These are phyloP conservation scores for Conoideocrella luteorostrata DNA, from an alignment of 2,329 filamentous ascomycete species.

Conservation along the genomic window DNA sequence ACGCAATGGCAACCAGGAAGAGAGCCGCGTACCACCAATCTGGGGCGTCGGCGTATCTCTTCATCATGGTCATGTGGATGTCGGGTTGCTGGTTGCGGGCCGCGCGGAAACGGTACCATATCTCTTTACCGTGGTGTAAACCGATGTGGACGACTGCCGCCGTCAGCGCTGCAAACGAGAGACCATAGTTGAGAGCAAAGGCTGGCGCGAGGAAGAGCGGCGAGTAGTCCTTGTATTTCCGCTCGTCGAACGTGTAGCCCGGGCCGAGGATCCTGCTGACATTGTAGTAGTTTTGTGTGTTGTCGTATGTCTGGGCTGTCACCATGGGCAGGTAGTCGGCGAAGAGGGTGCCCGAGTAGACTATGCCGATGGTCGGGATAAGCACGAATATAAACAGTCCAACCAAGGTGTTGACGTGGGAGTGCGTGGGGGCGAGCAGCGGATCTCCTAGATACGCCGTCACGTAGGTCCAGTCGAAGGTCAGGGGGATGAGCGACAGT, in stretches of 20 bases:
- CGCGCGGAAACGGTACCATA: conserved; percentile 37
- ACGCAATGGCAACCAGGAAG: conserved; percentile 24
- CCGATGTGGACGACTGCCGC: conserved; percentile 31
- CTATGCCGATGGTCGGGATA: conserved; percentile 39
- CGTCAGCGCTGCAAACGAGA: conserved; percentile 43
- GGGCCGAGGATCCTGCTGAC: conserved; percentile 43
- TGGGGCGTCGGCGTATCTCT: conserved; percentile 27
- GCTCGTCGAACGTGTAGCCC: conserved; percentile 39
- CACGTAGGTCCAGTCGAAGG: conserved; percentile 39
- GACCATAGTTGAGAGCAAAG: conserved; percentile 31
- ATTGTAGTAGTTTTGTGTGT: conserved; percentile 44
- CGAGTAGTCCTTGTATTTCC: conserved; percentile 45
- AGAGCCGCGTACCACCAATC: conserved; percentile 34
- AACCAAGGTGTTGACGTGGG: conserved; percentile 39
- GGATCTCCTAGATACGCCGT: conserved; percentile 36
- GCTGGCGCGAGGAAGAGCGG: conserved; percentile 46
- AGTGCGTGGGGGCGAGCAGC: conserved; percentile 33
- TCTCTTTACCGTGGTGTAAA: conserved; percentile 35
- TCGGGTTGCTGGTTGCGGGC: conserved; percentile 35
- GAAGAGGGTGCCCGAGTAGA: conserved; percentile 37
- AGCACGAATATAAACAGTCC: conserved; percentile 36
- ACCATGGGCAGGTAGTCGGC: conserved; percentile 50
- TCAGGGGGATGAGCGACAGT: conserved; percentile 46
- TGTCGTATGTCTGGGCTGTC: conserved; percentile 49
- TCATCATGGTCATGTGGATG: conserved; percentile 28